Evolutionary conservation across 306 rosid genomes (phyloP).

Genomic region (Quercus mongolica): DNA sequence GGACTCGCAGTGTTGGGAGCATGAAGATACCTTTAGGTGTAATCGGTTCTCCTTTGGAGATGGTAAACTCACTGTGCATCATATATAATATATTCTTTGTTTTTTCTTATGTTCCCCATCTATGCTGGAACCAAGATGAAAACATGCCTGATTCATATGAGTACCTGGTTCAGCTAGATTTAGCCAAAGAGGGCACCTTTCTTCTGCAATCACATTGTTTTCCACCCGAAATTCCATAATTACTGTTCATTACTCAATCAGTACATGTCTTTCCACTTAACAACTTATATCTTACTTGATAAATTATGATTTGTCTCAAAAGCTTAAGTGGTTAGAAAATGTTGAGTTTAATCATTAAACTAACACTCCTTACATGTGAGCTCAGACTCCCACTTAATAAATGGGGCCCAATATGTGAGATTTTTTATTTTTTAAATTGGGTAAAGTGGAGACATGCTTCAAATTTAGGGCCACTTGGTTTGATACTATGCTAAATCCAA

Average conservation of each 20-base stretch:
- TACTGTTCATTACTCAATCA: too few relatives aligned
- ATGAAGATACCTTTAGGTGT: conserved; percentile 76
- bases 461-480: too few relatives aligned
- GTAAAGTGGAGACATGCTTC: too few relatives aligned
- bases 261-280: background rate
- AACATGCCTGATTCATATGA: background rate
- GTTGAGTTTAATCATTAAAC: too few relatives aligned
- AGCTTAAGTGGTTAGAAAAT: too few relatives aligned
- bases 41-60: conserved; percentile 85
- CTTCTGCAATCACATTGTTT: background rate
- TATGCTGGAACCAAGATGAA: background rate
- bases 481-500: too few relatives aligned
- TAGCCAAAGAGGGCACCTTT: background rate
- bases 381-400: too few relatives aligned
- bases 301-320: too few relatives aligned
- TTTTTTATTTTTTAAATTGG: too few relatives aligned
- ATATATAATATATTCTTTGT: background rate
- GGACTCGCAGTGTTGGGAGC: conserved; percentile 85
- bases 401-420: too few relatives aligned
- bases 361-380: too few relatives aligned
- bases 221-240: too few relatives aligned
- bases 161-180: background rate
- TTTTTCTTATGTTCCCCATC: background rate
- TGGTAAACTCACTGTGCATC: conserved; percentile 51
- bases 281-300: background rate